Evolutionary conservation across 2,329 filamentous ascomycete genomes (phyloP), one percentile per base, ranked within the genome.

Genomic region (Bipolaris victoriae): DNA sequence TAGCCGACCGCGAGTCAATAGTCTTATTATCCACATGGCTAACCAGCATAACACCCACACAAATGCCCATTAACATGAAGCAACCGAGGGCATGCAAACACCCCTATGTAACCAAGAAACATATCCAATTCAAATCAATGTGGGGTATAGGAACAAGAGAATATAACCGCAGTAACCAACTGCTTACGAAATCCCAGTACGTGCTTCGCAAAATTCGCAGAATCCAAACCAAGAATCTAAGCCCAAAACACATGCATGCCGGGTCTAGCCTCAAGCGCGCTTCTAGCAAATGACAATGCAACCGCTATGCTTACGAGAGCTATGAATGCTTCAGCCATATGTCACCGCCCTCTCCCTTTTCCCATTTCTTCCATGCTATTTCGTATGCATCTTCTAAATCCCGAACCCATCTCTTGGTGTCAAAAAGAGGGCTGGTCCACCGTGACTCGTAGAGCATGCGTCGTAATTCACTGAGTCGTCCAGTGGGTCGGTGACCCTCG

Each of bases 321-420:
- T 31, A 37, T 52, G 36, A 29, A 11, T 55, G 40, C 49, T 68
- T 61, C 54, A 99, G 83, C 83, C 92, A 95, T 64, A 99, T 96
- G 80, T 99, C 95, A 7, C 94, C 93, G n/a, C 90, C 88, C 76
- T 92, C 86, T 11, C 92, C 93, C 39, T 81, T 82, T 37, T 93
- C 92, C 94, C 95, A 99, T 72, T 87, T 85, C 67, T 83, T 83
- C 95, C 95, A 99, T 16, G 93, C 92, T 73, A 90, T 86, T 63
- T 90, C 88, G 75, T 97, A 99, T 11, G 92, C 93, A 60, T 86
- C 83, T 79, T 99, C 95, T 18, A 99, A 79, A 77, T 98, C 93
- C 45, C 83, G 80, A 24, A 98, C 94, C 95, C 95, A 99, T 66
- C 95, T 85, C 66, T 83, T 85, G 5, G 95, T 99, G 76, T 99